Evolutionary conservation across 1,284 basidiomycete genomes (phyloP), one percentile per base, ranked within the genome.

Genomic region (Chalciporus sp.): DNA sequence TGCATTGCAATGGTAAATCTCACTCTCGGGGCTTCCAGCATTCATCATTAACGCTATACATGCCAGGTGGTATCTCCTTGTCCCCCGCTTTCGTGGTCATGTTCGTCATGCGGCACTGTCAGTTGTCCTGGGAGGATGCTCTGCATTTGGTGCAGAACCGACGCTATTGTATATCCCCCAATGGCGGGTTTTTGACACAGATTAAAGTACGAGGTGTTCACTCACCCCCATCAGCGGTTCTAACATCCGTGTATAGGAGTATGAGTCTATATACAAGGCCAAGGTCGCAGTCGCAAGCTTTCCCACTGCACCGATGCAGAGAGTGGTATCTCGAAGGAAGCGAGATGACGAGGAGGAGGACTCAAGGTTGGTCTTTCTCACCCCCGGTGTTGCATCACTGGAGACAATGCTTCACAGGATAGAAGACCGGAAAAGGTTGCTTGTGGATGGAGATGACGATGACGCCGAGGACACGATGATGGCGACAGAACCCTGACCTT

Each of bases 71-170:
- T 2, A 95, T 95, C 63, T 89, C 88, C 50, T 78, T 94, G 11
- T 92, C 92, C 0, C 92, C 93, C 0, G 84, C 92, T 0, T 93
- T 95, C 53, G 91, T 94, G 29, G 89, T 95, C 51, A 94, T 94
- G 83, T 95, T 92, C 65, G 88, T 93, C 28, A 95, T 95, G 93
- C 86, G 90, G 61, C 82, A 88, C 62, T 86, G 84, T 69, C 81
- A 84, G 33, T 77, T 94, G 51, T 84, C 84, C 29, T 94, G 88
- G 88, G 90, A 94, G 69, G 85, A 92, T 47, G 91, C 93, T 0
- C 75, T 95, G 47, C 85, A 90, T 57, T 77, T 88, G 64, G 92
- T 95, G 7, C 93, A 95, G 73, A 93, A 93, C 61, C 83, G 91
- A 58, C 82, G 94, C 43, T 95, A 95, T 64, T 95, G 93, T 70